Percentiles rank a stretch among this genome's conserved stretches.
These are phyloP conservation scores for Mucor circinelloides DNA, from an alignment of 371 early-diverging fungal species.

Conservation along the genomic window DNA sequence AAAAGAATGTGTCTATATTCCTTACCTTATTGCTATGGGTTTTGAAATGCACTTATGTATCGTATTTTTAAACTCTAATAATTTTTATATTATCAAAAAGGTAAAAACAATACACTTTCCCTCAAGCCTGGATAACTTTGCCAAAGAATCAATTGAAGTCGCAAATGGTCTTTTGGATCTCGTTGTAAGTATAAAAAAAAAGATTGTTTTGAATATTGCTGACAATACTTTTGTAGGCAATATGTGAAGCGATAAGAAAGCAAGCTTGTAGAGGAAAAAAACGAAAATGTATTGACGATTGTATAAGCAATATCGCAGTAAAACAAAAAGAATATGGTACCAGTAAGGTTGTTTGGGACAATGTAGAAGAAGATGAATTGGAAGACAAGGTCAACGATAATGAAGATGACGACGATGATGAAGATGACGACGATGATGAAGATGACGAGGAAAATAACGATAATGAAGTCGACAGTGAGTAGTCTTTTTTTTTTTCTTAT, in stretches of 20 bases:
- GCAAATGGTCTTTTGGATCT: slow-evolving; percentile 22
- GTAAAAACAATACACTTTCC: slow-evolving; percentile 8
- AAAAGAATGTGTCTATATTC: slow-evolving; percentile 9
- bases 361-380: slow-evolving; percentile 13
- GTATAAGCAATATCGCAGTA: slow-evolving; percentile 13
- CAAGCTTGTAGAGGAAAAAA: slow-evolving; percentile 21
- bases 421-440: slow-evolving; percentile 1
- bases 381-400: slow-evolving; percentile 6
- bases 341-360: slow-evolving; percentile 18
- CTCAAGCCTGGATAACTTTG: not conserved
- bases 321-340: slow-evolving; percentile 14
- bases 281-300: slow-evolving; percentile 13
- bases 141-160: slow-evolving; percentile 10
- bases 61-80: not conserved
- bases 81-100: slow-evolving; percentile 11
- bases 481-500: slow-evolving; percentile 19
- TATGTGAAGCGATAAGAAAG: slow-evolving; percentile 16
- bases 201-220: slow-evolving; percentile 13
- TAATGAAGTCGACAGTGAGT: slow-evolving; percentile 14
- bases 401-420: slow-evolving; percentile 13
- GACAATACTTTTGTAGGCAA: slow-evolving; percentile 13
- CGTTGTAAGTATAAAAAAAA: slow-evolving; percentile 16
- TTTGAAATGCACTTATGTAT: slow-evolving; percentile 20
- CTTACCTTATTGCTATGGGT: slow-evolving; percentile 16
- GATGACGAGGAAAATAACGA: slow-evolving; percentile 11